Conservation (phyloP, 371 early-diverging fungal species). For the Mucor saturninus region DNA sequence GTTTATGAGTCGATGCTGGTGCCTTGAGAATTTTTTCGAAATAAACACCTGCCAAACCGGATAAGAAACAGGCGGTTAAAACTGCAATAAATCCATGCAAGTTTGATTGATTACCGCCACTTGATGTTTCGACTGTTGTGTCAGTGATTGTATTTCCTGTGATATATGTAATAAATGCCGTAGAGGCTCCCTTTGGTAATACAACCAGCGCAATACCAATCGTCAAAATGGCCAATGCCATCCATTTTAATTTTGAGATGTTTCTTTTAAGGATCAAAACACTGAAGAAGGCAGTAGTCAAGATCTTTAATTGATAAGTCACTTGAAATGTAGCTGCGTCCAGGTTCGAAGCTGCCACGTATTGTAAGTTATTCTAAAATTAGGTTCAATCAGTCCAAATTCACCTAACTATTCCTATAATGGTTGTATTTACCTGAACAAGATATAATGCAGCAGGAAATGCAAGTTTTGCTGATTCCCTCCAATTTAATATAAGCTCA, state of each 20-base stretch:
- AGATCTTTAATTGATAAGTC: constrained; percentile 95
- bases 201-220: constrained; percentile 86
- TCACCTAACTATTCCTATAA: not conserved
- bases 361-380: constrained; percentile 87
- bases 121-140: not conserved
- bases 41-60: constrained; percentile 96
- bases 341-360: constrained; percentile 85
- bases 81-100: constrained; percentile 67
- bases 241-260: constrained; percentile 80
- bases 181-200: constrained; percentile 37
- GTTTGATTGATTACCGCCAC: constrained; percentile 49
- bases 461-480: constrained; percentile 62
- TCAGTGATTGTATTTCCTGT: constrained; percentile 17
- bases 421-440: constrained; percentile 62
- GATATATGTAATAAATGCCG: constrained; percentile 17
- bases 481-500: constrained; percentile 48
- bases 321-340: constrained; percentile 97
- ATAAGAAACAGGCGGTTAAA: constrained; percentile 81
- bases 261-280: constrained; percentile 76
- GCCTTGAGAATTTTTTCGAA: constrained; percentile 94
- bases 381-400: not conserved
- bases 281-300: constrained; percentile 93
- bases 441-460: constrained; percentile 92
- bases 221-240: constrained; percentile 81
- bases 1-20: constrained; percentile 26